phyloP scores from a whole-genome alignment of 495 filamentous ascomycete species.

The Pseudomonodictys pantanalensis region DNA sequence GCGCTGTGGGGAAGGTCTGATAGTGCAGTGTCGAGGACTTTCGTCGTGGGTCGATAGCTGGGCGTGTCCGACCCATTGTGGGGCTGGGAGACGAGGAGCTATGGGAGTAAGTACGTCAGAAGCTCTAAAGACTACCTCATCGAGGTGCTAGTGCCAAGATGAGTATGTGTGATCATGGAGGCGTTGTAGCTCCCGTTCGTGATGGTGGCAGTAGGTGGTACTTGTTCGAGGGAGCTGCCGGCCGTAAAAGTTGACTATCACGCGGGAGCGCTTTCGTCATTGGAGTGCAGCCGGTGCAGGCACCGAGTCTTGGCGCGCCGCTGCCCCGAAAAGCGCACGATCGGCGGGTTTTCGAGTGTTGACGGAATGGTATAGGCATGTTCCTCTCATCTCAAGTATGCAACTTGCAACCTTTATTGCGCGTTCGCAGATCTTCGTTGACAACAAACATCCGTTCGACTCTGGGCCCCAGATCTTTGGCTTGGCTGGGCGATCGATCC shows the following conservation, averaged over 20 bases:
- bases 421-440: too few species aligned
- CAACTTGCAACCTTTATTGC: too few species aligned
- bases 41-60: constrained; percentile 44
- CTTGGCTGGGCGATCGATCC: too few species aligned
- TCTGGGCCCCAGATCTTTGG: too few species aligned
- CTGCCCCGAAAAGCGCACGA: too few species aligned
- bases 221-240: background rate
- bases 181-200: background rate
- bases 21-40: constrained; percentile 77
- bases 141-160: background rate
- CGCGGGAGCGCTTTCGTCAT: background rate
- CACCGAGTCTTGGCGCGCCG: too few species aligned
- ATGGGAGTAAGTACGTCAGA: background rate
- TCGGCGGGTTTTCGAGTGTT: too few species aligned
- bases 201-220: background rate
- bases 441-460: too few species aligned
- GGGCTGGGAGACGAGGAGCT: background rate
- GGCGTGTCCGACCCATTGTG: constrained; percentile 22
- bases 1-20: constrained; percentile 90
- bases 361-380: too few species aligned
- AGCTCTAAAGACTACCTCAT: constrained; percentile 8
- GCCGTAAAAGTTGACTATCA: background rate
- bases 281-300: too few species aligned
- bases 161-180: background rate
- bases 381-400: too few species aligned